phyloP scores from a whole-genome alignment of 768 basidiomycete genomes.

The Kwoniella bestiolae region DNA sequence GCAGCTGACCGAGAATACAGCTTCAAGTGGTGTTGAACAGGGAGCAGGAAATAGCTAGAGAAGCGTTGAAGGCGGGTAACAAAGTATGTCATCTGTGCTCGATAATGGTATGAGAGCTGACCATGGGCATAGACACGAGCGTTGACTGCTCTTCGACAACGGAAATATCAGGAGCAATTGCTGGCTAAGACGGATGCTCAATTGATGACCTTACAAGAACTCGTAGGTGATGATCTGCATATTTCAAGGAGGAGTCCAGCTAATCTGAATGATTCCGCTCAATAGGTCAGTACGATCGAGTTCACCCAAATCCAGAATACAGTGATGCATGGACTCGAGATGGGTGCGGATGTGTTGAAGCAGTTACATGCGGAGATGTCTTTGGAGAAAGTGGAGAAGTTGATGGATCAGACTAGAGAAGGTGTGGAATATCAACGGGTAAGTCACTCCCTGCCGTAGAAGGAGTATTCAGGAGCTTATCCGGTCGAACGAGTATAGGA shows the following conservation, averaged over 20 bases:
- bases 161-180: slow-evolving; percentile 91
- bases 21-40: slow-evolving; percentile 83
- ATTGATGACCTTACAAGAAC: slow-evolving; percentile 81
- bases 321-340: slow-evolving; percentile 86
- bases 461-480: no score
- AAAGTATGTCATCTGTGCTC: slow-evolving; percentile 62
- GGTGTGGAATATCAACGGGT: slow-evolving; percentile 90
- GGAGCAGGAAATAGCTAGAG: slow-evolving; percentile 86
- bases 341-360: slow-evolving; percentile 90
- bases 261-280: slow-evolving; percentile 1
- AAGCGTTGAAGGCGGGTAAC: slow-evolving; percentile 76
- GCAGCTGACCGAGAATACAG: slow-evolving; percentile 59
- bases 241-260: no score
- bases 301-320: slow-evolving; percentile 93
- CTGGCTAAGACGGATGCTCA: slow-evolving; percentile 87
- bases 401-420: slow-evolving; percentile 90
- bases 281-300: slow-evolving; percentile 91
- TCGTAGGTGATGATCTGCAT: no score
- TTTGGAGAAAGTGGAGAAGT: slow-evolving; percentile 86
- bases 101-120: neutral
- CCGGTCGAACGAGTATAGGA: slow-evolving; percentile 66
- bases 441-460: no score
- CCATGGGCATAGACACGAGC: slow-evolving; percentile 63
- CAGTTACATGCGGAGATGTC: slow-evolving; percentile 94
- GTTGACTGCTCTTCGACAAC: slow-evolving; percentile 78